Evolutionary conservation across 2,329 filamentous ascomycete species (phyloP), one percentile per base, ranked within the genome.

Genomic region (Exophiala bonariae): DNA sequence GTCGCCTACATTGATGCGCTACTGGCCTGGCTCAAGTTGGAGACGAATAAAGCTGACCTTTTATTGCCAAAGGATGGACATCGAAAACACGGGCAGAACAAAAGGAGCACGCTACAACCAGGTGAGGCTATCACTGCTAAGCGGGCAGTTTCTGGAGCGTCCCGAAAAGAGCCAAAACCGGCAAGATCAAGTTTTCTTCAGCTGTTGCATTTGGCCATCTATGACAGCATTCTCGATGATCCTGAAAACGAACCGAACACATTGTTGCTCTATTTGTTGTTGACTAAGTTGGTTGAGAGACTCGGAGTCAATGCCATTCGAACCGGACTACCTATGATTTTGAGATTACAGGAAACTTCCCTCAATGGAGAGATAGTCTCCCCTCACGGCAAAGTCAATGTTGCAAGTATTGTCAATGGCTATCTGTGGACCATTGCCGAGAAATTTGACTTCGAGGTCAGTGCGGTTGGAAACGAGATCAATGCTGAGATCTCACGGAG

Each of bases 1-100:
- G 85, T 85, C 63, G 88, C 90, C 1, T 99, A 97, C 59, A 81
- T 85, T 5, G 89, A 95, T 65, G 87, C 89, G 3, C 68, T 97
- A 13, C 67, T 88, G 32, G 87, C 87, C 1, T 99, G 92, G 90
- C 75, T 96, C 42, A 81, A 86, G 47, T 74, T 85, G n/a, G 90
- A 95, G 67, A 87, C 88, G 14, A 85, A 79, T 1, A 77, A 74
- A 48, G 72, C 73, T 4, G 87, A 95, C 59, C 69, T 86, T 40
- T 77, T 74, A 34, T 80, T 85, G 1, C 72, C 71, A 34, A 83
- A 85, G 53, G 82, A 81, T 61, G 78, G 46, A 64, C 70, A 32
- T 70, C 68, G 13, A 73, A 74, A 58, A 49, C 59, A 64, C 26
- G 76, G 73, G 52, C 61, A 67, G 3, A 59, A 68, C 11, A 75